Conservation (phyloP, 352 stramenopile species). For the Globisporangium mamillatum region DNA sequence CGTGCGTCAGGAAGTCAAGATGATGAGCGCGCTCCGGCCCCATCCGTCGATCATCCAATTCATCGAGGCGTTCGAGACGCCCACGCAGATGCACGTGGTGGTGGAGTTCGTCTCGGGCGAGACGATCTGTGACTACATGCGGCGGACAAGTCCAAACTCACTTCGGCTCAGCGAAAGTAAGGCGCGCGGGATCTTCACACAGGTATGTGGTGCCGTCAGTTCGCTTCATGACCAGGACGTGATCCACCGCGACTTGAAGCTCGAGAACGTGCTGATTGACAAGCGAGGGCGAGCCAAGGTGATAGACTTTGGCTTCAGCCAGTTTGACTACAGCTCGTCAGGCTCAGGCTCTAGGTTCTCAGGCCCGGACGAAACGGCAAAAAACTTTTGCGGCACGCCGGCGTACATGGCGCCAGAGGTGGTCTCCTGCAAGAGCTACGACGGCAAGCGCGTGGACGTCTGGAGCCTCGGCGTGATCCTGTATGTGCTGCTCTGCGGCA, state of each 20-base stretch:
- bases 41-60: conserved; percentile 52
- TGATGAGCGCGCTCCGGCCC: conserved; percentile 35
- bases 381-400: conserved; percentile 76
- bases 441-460: conserved; percentile 45
- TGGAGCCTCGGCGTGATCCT: conserved; percentile 63
- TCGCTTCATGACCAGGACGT: conserved; percentile 51
- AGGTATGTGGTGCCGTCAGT: conserved; percentile 33
- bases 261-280: conserved; percentile 72
- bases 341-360: conserved; percentile 6
- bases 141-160: conserved; percentile 26
- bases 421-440: conserved; percentile 47
- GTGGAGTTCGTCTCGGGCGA: conserved; percentile 44
- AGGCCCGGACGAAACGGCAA: conserved; percentile 35
- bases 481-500: conserved; percentile 43
- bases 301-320: conserved; percentile 75
- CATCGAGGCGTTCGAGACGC: conserved; percentile 57
- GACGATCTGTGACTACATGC: conserved; percentile 40
- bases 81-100: conserved; percentile 53
- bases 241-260: conserved; percentile 75
- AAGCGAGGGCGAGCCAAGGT: conserved; percentile 30
- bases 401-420: conserved; percentile 83
- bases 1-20: conserved; percentile 48
- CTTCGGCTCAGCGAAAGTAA: conserved; percentile 30
- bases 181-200: conserved; percentile 38
- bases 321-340: conserved; percentile 36